Conservation (phyloP, 495 filamentous ascomycete genomes). For the Neurospora cerealis region DNA sequence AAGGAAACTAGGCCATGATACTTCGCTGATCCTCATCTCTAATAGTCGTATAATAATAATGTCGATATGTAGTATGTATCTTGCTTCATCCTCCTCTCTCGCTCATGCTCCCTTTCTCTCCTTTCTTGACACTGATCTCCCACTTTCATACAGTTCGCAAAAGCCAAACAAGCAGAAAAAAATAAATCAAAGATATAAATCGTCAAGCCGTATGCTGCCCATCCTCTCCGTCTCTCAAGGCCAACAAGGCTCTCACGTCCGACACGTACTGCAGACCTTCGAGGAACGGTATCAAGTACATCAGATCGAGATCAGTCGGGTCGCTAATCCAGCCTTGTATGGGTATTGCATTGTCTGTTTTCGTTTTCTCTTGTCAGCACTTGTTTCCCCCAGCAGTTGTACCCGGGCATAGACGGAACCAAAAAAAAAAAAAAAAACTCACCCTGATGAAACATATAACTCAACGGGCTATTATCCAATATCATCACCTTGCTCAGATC, state of each 20-base stretch:
- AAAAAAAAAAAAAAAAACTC: slow-evolving; percentile 12
- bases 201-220: slow-evolving; percentile 39
- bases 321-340: slow-evolving; percentile 92
- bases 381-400: background rate
- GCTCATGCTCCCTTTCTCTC: background rate
- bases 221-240: slow-evolving; percentile 75
- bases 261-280: slow-evolving; percentile 94
- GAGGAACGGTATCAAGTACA: slow-evolving; percentile 86
- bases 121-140: background rate
- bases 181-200: background rate
- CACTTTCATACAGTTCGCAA: background rate
- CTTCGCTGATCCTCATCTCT: background rate
- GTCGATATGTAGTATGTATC: background rate
- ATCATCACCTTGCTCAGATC: slow-evolving; percentile 98
- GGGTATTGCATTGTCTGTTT: slow-evolving; percentile 83
- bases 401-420: background rate
- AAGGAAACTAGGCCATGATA: background rate
- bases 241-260: slow-evolving; percentile 83
- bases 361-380: slow-evolving; percentile 5
- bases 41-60: background rate
- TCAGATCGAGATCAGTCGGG: slow-evolving; percentile 79
- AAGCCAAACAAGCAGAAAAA: background rate
- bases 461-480: slow-evolving; percentile 93
- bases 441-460: slow-evolving; percentile 99
- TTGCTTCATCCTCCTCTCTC: background rate